Evolutionary conservation across 2,329 filamentous ascomycete species (phyloP).

Genomic region (Allantophomopsis cytisporea): DNA sequence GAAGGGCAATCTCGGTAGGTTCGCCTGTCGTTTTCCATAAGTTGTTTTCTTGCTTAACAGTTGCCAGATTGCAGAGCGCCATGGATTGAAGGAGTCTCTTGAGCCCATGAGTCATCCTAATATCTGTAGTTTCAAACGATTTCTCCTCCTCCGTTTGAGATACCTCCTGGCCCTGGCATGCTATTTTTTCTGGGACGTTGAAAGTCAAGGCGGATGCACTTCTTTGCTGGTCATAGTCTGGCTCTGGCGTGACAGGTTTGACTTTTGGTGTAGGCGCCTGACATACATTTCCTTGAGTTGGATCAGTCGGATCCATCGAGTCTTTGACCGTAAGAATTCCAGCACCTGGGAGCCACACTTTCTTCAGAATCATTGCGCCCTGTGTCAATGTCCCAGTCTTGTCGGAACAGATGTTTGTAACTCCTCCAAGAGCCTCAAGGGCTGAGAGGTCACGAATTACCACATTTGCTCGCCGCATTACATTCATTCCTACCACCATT

Average conservation of each 20-base stretch:
- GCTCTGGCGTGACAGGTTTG: slow-evolving; percentile 26
- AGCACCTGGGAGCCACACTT: slow-evolving; percentile 38
- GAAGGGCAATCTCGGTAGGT: slow-evolving; percentile 53
- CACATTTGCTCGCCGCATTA: slow-evolving; percentile 30
- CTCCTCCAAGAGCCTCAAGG: slow-evolving; percentile 56
- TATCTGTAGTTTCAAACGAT: slow-evolving; percentile 7
- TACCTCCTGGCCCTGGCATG: slow-evolving; percentile 13
- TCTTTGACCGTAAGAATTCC: slow-evolving; percentile 37
- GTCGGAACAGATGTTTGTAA: slow-evolving; percentile 65
- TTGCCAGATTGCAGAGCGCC: slow-evolving; percentile 43
- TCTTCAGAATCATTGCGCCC: slow-evolving; percentile 43
- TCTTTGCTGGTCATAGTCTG: slow-evolving; percentile 45
- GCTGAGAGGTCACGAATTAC: slow-evolving; percentile 30
- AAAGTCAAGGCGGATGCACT: slow-evolving; percentile 46
- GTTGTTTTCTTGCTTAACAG: slow-evolving; percentile 23
- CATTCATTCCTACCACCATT: slow-evolving; percentile 31
- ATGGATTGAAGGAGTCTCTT: slow-evolving; percentile 36
- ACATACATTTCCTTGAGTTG: slow-evolving; percentile 32
- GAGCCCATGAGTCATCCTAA: slow-evolving; percentile 26
- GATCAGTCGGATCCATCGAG: slow-evolving; percentile 38
- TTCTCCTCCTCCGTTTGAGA: slow-evolving; percentile 13
- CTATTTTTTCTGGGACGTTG: slow-evolving; percentile 40
- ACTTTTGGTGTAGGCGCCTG: slow-evolving; percentile 15
- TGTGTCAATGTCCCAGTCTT: slow-evolving; percentile 61
- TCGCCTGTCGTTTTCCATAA: slow-evolving; percentile 46